A percentile compares a stretch with the other conserved stretches of the same genome.
Evolutionary conservation across 2,329 filamentous ascomycete genomes (phyloP).

Genomic region (Pestalotiopsis sp.): DNA sequence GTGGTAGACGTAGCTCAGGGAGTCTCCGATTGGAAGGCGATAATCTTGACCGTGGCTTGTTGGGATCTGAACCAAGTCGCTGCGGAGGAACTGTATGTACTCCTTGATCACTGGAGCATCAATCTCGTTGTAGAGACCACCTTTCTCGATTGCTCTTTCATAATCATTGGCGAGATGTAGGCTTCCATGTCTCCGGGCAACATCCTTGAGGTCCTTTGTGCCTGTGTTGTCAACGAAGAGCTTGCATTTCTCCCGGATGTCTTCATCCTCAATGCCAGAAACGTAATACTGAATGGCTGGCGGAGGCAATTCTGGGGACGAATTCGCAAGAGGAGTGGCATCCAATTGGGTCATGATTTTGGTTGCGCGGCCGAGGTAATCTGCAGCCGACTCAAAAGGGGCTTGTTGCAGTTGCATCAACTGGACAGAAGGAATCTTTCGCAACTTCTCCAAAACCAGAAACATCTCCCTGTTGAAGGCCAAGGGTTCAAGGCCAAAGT

Average conservation of each 20-base stretch:
- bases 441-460: conserved; percentile 47
- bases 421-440: conserved; percentile 53
- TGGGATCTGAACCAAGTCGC: conserved; percentile 30
- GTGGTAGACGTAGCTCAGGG: conserved; percentile 36
- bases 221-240: conserved; percentile 30
- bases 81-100: conserved; percentile 54
- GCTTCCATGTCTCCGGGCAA: conserved; percentile 53
- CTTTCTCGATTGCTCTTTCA: conserved; percentile 52
- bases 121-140: conserved; percentile 43
- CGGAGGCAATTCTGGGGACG: conserved; percentile 18
- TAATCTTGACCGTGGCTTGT: conserved; percentile 27
- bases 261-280: conserved; percentile 49
- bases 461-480: conserved; percentile 56
- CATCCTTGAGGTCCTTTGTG: conserved; percentile 36
- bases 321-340: conserved; percentile 20
- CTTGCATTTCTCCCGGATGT: conserved; percentile 45
- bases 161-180: conserved; percentile 59
- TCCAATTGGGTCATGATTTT: conserved; percentile 39
- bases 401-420: conserved; percentile 55
- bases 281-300: conserved; percentile 45
- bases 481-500: conserved; percentile 48
- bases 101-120: conserved; percentile 39
- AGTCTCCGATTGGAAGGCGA: conserved; percentile 38
- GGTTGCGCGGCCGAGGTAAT: conserved; percentile 50
- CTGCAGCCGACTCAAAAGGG: conserved; percentile 50